Base-by-base conservation (phyloP, 441 rosid species). In the Lepidium campestre region DNA sequence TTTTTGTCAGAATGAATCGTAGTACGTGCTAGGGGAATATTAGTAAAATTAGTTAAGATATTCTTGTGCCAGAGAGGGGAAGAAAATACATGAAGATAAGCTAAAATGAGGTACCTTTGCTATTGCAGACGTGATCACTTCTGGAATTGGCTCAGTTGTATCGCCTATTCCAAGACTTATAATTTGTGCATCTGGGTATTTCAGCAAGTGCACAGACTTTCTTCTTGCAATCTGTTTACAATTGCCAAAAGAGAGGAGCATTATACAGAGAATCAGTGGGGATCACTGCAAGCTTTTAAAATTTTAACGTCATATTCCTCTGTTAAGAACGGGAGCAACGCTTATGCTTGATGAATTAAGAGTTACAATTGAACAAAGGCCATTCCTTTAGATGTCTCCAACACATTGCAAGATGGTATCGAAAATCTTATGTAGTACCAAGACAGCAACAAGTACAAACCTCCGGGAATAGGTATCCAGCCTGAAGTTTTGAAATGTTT, bases 91-190 rank as follows among this genome's bases (percentile, higher is more conserved):
- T 62, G 15, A 34, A 17, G 36, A 41, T 4, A 46, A 47, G 53
- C n/a, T 11, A 57, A 48, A 45, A 53, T 42, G 39, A 42, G 19
- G 29, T 47, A 84, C 99, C 85, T 91, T 79, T 47, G 90, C 82
- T 75, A 94, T 88, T 14, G 97, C 92, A 60, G 96, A 82, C 31
- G 98, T 88, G 58, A 94, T 89, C 42, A 89, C 91, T 56, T 88
- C 93, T 10, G 99, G 99, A 78, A 94, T 94, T 29, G 99, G 99
- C 77, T 94, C 96, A 13, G 98, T 94, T 35, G 98, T 94, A 77
- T 94, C 99, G 49, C 99, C 98, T 58, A 94, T 94, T 65, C 98
- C 98, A 54, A 91, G 89, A 82, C 97, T 91, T 41, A 94, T 91
- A 62, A 94, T 89, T 80, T 82, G 78, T 6, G 97, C 96, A 70